Percentiles rank a stretch among this genome's conserved stretches.
Evolutionary conservation across 768 basidiomycete genomes (phyloP).

Genomic region (Lepiota venenata): DNA sequence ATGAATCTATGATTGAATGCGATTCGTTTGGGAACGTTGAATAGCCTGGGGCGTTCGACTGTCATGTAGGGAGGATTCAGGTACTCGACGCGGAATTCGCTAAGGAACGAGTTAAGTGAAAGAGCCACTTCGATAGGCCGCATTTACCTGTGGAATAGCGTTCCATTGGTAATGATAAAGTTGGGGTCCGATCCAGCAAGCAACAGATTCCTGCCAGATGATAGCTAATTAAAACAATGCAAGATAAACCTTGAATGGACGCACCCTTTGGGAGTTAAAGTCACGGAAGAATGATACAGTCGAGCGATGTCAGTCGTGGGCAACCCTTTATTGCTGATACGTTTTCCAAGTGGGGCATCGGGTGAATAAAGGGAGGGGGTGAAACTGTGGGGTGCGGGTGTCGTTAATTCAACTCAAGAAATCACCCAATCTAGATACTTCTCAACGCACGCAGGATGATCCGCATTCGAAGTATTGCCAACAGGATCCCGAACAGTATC

Average conservation of each 20-base stretch:
- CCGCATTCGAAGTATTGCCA: conserved; percentile 25
- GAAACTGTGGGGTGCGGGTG: conserved; percentile 15
- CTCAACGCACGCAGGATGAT: conserved; percentile 26
- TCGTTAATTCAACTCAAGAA: neutral
- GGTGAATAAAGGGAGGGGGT: conserved; percentile 50
- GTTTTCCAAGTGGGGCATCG: conserved; percentile 34
- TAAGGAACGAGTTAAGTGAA: conserved; percentile 4
- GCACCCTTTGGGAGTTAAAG: conserved; percentile 55
- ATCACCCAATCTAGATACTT: neutral
- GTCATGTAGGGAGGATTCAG: conserved; percentile 41
- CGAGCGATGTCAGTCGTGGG: conserved; percentile 43
- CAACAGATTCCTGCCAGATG: conserved; percentile 21
- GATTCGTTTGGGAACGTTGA: conserved; percentile 28
- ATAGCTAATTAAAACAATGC: neutral
- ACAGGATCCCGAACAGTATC: conserved; percentile 27
- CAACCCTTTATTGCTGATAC: conserved; percentile 45
- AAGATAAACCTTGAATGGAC: neutral
- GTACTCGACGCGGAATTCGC: conserved; percentile 41
- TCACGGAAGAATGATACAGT: conserved; percentile 61
- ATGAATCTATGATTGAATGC: conserved; percentile 29
- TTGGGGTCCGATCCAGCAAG: conserved; percentile 48
- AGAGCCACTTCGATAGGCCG: too few species aligned
- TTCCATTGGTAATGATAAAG: conserved; percentile 22
- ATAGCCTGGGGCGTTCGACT: conserved; percentile 24
- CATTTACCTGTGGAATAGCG: conserved; percentile 23